Evolutionary conservation across 805 yeast genomes (phyloP), one percentile per base, ranked within the genome.

Genomic region (Suhomyces tanzawaensis): DNA sequence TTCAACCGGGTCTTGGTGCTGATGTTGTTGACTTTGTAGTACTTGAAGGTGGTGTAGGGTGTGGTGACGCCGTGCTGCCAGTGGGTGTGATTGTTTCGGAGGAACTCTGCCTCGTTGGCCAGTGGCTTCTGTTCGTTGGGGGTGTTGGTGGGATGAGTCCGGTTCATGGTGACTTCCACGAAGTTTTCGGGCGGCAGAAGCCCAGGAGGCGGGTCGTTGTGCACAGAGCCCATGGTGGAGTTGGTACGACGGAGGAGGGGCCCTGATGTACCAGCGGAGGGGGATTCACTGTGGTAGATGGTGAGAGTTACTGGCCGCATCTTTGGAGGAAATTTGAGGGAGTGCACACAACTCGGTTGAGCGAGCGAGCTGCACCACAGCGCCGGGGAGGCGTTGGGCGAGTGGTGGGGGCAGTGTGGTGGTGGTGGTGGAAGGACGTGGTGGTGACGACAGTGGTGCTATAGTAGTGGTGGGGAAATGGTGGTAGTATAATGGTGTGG

Each of bases 1-100:
- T 42, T 36, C 16, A 49, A 46, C 3, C 43, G 34, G 14, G 34
- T 44, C 17, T 42, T 41, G 8, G 49, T 46, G 8, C 41, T 40
- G 33, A 37, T 15, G 29, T 47, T 44, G 9, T 38, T 36, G n/a
- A 37, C 29, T 19, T 43, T 36, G 19, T 44, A 37, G 42, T 54
- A 60, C 28, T 54, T 52, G 34, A 62, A 49, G 4, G 57, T 51
- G 4, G 61, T 35, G 32, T 52, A 51, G n/a, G 68, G 65, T 4
- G 52, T 42, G 4, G 40, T 36, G 16, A 47, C 45, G 2, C 62
- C 62, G 36, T 66, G 68, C 14, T 23, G 40, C 71, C 70, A 64
- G 23, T 41, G 43, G 9, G 24, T 17, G 16, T n/a, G 25, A 29
- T 40, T 34, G 15, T 21, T 7, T 7, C 8, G 13, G 9, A 31